Evolutionary conservation across 805 yeast genomes (phyloP), one percentile per base, ranked within the genome.

Genomic region (Cyberlindnera mycetangii): DNA sequence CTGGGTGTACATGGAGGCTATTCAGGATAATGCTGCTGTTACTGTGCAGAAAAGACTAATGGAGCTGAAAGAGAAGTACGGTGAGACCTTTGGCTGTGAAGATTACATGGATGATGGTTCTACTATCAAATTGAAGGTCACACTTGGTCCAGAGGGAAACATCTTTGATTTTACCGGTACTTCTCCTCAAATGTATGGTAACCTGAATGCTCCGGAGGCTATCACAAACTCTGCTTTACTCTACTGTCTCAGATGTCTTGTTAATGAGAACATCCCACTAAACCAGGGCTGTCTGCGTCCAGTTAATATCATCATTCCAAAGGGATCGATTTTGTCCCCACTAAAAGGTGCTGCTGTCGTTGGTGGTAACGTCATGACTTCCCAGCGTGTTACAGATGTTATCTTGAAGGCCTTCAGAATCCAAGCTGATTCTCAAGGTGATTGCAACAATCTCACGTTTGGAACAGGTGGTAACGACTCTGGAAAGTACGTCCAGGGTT

Each of bases 361-460:
- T 16, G 93, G 90, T 36, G 97, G 97, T 8, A 92, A 92, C 62
- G 98, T 92, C 7, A 85, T 90, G 66, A 92, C 98, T 1, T 85
- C 97, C 1, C 98, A 93, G 65, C 75, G 97, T 55, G 81, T 93
- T 37, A 89, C 96, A 0, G 97, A 90, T 65, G 92, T 86, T 2
- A 78, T 93, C 32, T 71, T 92, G 58, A 83, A 83, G 56, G 93
- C 98, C 0, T 89, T 93, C 62, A 74, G 78, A 49, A 89, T 89
- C 5, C 85, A 89, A 70, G 97, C 97, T 2, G 97, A 89, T 52
- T 89, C 97, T 1, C 98, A 92, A 66, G 97, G 97, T 34, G 89
- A 93, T 48, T 88, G 96, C 64, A 92, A 93, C 66, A 93, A 92
- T 66, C 79, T 92, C 55, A 90, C 97, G 0, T 92, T 90, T 69